Base-by-base conservation (phyloP, 352 stramenopile species). In the Phytophthora meadii region DNA sequence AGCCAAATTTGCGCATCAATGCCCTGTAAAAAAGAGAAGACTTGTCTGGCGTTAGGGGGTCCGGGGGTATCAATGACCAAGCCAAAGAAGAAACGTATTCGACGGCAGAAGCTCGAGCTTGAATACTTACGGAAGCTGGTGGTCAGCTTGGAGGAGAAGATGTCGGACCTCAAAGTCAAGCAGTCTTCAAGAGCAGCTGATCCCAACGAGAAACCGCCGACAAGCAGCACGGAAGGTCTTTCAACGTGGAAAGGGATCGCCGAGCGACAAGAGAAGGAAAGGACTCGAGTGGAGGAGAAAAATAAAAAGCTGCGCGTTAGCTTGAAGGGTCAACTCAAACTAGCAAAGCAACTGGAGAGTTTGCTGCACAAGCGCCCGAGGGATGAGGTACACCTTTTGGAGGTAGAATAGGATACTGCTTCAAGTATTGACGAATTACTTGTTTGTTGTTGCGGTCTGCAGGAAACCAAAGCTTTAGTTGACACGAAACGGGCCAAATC, bases 51-150 rank as follows among this genome's bases (percentile, higher is more conserved):
- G 28, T 9, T 11, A 9, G 28, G 28, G 10, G 28, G 7, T 10
- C 5, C 39, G 12, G 34, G n/a, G 6, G n/a, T 44, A 39, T 24
- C 25, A 34, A 3, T 19, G 17, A 28, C 27, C 5, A 66, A 66
- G 15, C 65, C 51, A 19, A 76, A 73, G 68, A 77, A 74, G 44
- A 77, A 77, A 28, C 70, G 70, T n/a, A 45, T 77, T 27, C 70
- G 70, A 17, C 56, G 65, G 15, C 65, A 76, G 59, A 77, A 74
- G 40, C 30, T 69, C 12, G 73, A 81, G 48, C 67, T 81, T 7
- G 45, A 65, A 19, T 77, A 79, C 34, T 48, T 81, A 37, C 73
- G 73, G 14, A 48, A 61, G 19, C 54, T 73, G 6, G 70, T 82
- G 46, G 60, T 34, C 24, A 72, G 69, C 36, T 47, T 77, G 30